Conservation (phyloP, 169 alveolate genomes). For the Cardiosporidium cionae region DNA sequence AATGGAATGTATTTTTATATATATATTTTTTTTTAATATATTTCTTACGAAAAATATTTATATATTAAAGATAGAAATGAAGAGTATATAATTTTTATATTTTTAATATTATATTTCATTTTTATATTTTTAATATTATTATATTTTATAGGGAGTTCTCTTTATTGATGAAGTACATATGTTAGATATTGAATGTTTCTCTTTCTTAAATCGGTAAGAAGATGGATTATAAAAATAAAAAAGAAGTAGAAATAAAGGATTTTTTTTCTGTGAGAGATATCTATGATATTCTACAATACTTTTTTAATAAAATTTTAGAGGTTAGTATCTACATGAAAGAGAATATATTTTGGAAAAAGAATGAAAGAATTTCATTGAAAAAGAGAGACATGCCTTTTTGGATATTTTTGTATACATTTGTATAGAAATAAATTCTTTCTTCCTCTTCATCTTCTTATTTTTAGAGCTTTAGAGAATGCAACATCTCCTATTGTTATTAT, state of each 20-base stretch:
- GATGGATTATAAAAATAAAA: not conserved
- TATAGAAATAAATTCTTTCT: no score
- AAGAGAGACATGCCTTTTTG: no score
- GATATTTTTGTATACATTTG: no score
- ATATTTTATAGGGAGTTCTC: conserved; percentile 89
- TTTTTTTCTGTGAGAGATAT: no score
- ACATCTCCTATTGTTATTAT: conserved; percentile 94
- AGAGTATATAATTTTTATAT: no score
- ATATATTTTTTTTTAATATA: not conserved
- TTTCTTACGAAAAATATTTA: not conserved
- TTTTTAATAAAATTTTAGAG: no score
- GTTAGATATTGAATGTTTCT: conserved; percentile 99
- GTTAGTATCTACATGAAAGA: no score
- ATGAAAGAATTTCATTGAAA: no score
- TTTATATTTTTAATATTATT: not conserved
- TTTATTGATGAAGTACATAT: conserved; percentile 98
- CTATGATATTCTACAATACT: no score
- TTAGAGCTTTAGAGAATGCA: conserved; percentile 89
- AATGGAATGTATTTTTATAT: not conserved
- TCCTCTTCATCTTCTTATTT: not conserved
- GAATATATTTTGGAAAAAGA: no score
- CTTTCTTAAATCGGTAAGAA: conserved; percentile 76
- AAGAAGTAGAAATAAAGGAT: not conserved
- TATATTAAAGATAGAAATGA: not conserved
- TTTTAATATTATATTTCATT: no score